Evolutionary conservation across 176 grass and related monocot species (phyloP).

Genomic region (Tuctoria greenei): DNA sequence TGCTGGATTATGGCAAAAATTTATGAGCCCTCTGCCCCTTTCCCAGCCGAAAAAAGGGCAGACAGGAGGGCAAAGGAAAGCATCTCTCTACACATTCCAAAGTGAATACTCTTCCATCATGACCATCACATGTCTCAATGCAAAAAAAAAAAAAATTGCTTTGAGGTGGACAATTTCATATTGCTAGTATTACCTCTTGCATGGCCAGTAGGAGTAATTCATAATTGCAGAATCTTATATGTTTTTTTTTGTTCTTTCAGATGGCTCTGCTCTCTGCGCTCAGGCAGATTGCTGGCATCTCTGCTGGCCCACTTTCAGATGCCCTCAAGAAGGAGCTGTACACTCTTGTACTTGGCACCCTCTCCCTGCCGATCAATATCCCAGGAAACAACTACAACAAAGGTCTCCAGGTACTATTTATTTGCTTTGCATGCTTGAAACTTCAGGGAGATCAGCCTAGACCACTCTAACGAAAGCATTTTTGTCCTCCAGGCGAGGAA

Average conservation of each 20-base stretch:
- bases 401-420: slow-evolving; percentile 70
- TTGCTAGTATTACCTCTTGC: not conserved
- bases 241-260: slow-evolving; percentile 38
- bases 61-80: slow-evolving; percentile 28
- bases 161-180: slow-evolving; percentile 30
- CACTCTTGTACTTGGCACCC: slow-evolving; percentile 85
- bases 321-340: slow-evolving; percentile 79
- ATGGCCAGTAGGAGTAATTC: not conserved
- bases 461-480: slow-evolving; percentile 11
- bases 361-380: slow-evolving; percentile 87
- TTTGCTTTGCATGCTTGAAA: slow-evolving; percentile 11
- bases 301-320: slow-evolving; percentile 73
- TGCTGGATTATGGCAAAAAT: slow-evolving; percentile 43
- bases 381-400: slow-evolving; percentile 74
- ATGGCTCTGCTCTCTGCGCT: slow-evolving; percentile 90
- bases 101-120: slow-evolving; percentile 31
- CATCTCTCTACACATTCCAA: slow-evolving; percentile 40
- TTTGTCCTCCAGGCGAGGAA: slow-evolving; percentile 66
- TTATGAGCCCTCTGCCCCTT: slow-evolving; percentile 38
- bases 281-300: slow-evolving; percentile 87
- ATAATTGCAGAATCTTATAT: slow-evolving; percentile 32
- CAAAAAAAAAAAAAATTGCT: slow-evolving; percentile 13
- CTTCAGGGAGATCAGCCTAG: not conserved
- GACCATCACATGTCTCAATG: slow-evolving; percentile 41
- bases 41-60: slow-evolving; percentile 16